Percentiles rank a stretch among this genome's conserved stretches.
Conservation (phyloP, 768 basidiomycete species). For the Naematelia encephala region DNA sequence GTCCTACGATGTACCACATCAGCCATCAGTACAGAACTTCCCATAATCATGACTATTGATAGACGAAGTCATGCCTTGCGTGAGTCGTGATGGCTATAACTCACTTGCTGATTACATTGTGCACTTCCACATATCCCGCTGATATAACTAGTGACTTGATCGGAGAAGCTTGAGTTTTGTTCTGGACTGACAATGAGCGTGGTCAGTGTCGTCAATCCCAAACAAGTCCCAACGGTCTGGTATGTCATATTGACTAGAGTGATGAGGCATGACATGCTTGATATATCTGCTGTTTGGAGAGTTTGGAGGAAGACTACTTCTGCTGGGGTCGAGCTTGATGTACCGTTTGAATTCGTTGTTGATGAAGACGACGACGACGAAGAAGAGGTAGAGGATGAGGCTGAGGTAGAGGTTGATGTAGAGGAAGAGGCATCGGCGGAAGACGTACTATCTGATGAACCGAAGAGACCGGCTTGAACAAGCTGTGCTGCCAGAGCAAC, state of each 20-base stretch:
- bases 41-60: too few relatives aligned
- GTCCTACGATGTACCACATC: too few relatives aligned
- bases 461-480: slow-evolving; percentile 3
- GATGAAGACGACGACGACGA: slow-evolving; percentile 9
- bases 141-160: slow-evolving; percentile 35
- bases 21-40: too few relatives aligned
- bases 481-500: neutral
- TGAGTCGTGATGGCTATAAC: too few relatives aligned
- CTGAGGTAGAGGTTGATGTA: slow-evolving; percentile 2
- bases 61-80: too few relatives aligned
- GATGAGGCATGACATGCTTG: slow-evolving; percentile 44
- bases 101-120: slow-evolving; percentile 26
- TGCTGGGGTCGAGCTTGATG: slow-evolving; percentile 5
- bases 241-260: slow-evolving; percentile 48
- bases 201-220: slow-evolving; percentile 37
- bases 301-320: slow-evolving; percentile 39
- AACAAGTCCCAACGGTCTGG: slow-evolving; percentile 37
- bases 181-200: slow-evolving; percentile 28
- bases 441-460: slow-evolving; percentile 2
- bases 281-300: slow-evolving; percentile 34
- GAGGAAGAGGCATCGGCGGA: slow-evolving; percentile 1
- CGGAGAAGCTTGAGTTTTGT: slow-evolving; percentile 28
- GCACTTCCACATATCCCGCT: slow-evolving; percentile 23
- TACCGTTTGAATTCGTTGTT: too few relatives aligned
- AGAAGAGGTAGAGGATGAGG: slow-evolving; percentile 8